phyloP scores from a whole-genome alignment of 2,329 filamentous ascomycete species.

The Stromatinia cepivora region DNA sequence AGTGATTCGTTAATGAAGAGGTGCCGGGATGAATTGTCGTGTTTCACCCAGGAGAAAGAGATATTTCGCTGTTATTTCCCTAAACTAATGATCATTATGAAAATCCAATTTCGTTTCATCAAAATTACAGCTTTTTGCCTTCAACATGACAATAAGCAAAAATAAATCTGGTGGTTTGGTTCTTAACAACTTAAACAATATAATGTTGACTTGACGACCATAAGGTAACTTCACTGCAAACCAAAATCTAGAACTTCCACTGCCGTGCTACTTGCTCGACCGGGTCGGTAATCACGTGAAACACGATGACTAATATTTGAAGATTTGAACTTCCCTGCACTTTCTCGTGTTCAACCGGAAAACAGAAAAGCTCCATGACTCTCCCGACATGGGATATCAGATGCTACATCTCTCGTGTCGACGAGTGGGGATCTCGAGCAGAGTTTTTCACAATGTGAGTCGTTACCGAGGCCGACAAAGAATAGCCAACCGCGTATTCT shows the following conservation, averaged over 20 bases:
- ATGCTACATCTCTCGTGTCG: slow-evolving; percentile 7
- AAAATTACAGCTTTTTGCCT: slow-evolving; percentile 7
- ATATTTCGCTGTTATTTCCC: neutral
- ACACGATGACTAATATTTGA: neutral
- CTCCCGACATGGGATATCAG: slow-evolving; percentile 9
- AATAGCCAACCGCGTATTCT: slow-evolving; percentile 5
- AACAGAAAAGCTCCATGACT: slow-evolving; percentile 6
- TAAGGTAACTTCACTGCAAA: neutral
- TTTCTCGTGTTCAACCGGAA: no score
- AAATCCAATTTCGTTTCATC: slow-evolving; percentile 17
- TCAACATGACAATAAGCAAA: slow-evolving; percentile 9
- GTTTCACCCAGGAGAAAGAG: neutral
- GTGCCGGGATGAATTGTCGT: neutral
- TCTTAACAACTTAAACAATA: neutral
- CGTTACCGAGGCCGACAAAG: neutral
- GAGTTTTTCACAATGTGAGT: neutral
- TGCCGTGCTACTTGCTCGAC: no score
- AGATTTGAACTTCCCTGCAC: neutral
- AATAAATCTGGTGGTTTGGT: neutral
- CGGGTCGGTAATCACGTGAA: neutral
- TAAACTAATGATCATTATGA: slow-evolving; percentile 6
- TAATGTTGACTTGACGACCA: neutral
- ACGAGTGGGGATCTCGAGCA: slow-evolving; percentile 9
- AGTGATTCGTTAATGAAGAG: neutral
- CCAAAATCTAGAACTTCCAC: neutral